Evolutionary conservation across 2,329 filamentous ascomycete genomes (phyloP), one percentile per base, ranked within the genome.

Genomic region (Colletotrichum eremochloae): DNA sequence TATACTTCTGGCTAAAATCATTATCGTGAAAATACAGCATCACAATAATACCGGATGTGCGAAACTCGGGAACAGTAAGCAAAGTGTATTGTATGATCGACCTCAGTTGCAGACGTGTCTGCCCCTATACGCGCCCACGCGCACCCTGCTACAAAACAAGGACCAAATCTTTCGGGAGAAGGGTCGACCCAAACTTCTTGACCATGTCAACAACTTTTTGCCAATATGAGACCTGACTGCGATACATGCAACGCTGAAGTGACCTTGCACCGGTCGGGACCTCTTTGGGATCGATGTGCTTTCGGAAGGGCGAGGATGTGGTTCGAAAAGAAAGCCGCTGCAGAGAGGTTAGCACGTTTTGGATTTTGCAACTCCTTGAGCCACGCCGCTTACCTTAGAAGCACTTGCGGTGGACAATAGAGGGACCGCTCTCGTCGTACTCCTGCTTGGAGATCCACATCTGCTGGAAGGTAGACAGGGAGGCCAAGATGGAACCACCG

Each of bases 361-460:
- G 24, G 31, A 5, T 29, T 24, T 11, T 6, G 11, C 18, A 36
- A 33, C 29, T 63, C 15, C 20, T 31, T 15, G 7, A 2, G 9
- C 2, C 55, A 31, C 5, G 1, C 38, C 38, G 75, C 83, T 80
- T 82, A 92, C 91, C 92, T 97, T 97, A 98, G 93, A 98, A 98
- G 94, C 96, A 98, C 94, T 98, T 98, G 93, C 95, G 94, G 93
- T 98, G 96, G 82, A 98, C 96, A 84, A 98, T 98, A 83, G 95
- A 98, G 81, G 96, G 96, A 88, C 96, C 96, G 86, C 93, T 96
- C 94, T 98, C 96, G 90, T 99, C 96, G 92, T 98, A 98, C 91
- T 98, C 96, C 90, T 99, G 96, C 95, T 99, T 99, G 82, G 96
- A 99, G 92, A 99, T 98, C 96, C 96, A 99, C 96, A 99, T 99